phyloP scores from a whole-genome alignment of 2,329 filamentous ascomycete species.

The Ophioceras dolichostomum region DNA sequence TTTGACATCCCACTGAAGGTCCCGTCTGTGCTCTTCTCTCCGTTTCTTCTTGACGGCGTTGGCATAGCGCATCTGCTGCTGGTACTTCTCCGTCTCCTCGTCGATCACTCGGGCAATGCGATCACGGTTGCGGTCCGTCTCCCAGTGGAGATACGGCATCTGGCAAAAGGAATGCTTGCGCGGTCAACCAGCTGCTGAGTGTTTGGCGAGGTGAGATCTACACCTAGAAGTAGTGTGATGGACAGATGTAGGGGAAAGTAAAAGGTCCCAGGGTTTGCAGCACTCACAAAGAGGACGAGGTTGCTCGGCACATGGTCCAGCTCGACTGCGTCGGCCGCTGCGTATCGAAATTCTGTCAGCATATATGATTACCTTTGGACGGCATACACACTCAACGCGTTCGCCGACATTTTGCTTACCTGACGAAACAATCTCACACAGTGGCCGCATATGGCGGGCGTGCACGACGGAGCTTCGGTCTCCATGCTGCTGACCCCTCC shows the following conservation, averaged over 20 bases:
- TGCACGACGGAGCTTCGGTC: slow-evolving; percentile 13
- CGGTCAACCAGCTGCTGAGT: too few species aligned
- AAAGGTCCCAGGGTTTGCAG: neutral
- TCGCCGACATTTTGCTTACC: slow-evolving; percentile 7
- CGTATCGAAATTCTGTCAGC: neutral
- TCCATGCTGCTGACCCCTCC: slow-evolving; percentile 21
- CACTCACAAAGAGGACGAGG: slow-evolving; percentile 17
- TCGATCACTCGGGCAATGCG: slow-evolving; percentile 16
- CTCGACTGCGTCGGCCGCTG: neutral
- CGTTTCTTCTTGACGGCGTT: slow-evolving; percentile 1
- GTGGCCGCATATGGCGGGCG: slow-evolving; percentile 21
- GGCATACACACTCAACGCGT: neutral
- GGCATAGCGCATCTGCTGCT: neutral
- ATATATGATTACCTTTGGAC: neutral
- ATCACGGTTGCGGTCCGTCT: slow-evolving; percentile 19
- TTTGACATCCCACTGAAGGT: too few species aligned
- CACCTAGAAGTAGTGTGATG: neutral
- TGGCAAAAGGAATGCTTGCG: too few species aligned
- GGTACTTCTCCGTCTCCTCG: slow-evolving; percentile 5
- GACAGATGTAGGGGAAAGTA: slow-evolving; percentile 1
- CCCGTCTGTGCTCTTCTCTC: neutral
- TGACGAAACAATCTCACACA: slow-evolving; percentile 19
- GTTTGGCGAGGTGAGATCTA: neutral
- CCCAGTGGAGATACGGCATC: slow-evolving; percentile 30
- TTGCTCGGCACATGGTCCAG: slow-evolving; percentile 11